Evolutionary conservation across 1,284 basidiomycete species (phyloP).

Genomic region (Naganishia liquefaciens): DNA sequence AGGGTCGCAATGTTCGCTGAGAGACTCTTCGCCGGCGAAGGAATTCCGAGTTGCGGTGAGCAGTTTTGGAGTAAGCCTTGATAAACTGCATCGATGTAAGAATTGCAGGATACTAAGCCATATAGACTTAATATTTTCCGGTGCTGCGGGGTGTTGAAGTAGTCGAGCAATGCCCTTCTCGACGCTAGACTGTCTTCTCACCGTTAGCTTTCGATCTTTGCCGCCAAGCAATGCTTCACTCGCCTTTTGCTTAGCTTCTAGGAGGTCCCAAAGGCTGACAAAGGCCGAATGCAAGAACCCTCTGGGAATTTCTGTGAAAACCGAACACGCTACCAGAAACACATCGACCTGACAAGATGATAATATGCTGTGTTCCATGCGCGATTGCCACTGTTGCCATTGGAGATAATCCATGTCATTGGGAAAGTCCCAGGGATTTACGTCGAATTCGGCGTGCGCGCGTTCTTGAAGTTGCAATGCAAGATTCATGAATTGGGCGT

Average conservation of each 20-base stretch:
- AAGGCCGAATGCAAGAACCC: slow-evolving; percentile 29
- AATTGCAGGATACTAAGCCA: slow-evolving; percentile 33
- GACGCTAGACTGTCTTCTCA: neutral
- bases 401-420: slow-evolving; percentile 2
- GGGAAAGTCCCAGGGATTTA: slow-evolving; percentile 18
- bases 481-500: slow-evolving; percentile 32
- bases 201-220: neutral
- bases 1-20: slow-evolving; percentile 23
- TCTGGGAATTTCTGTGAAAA: slow-evolving; percentile 22
- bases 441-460: slow-evolving; percentile 12
- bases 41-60: slow-evolving; percentile 20
- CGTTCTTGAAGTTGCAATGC: slow-evolving; percentile 20
- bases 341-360: slow-evolving; percentile 30
- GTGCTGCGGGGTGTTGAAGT: slow-evolving; percentile 5
- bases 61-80: slow-evolving; percentile 14
- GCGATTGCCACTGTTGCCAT: slow-evolving; percentile 29
- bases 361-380: slow-evolving; percentile 24
- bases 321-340: slow-evolving; percentile 23
- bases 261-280: slow-evolving; percentile 27
- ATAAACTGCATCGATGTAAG: slow-evolving; percentile 17
- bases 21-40: neutral
- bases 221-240: neutral
- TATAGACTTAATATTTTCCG: slow-evolving; percentile 17
- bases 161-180: slow-evolving; percentile 23
- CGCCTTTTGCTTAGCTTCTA: slow-evolving; percentile 14